Base-by-base conservation (phyloP, 768 basidiomycete genomes). In the Tricholoma terreum region DNA sequence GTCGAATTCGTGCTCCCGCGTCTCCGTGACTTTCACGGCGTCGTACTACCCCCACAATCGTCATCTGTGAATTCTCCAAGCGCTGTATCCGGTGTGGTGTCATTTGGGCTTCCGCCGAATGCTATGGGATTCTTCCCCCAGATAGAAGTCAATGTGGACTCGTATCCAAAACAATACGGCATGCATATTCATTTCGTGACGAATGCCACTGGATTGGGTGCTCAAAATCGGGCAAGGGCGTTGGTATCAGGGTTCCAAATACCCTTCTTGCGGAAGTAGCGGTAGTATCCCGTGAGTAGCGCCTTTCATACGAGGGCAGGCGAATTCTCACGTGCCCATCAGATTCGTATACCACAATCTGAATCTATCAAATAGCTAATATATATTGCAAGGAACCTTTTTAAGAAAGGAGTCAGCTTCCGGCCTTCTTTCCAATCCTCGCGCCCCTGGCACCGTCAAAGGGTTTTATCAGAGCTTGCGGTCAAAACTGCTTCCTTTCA, bases 111-210 rank as follows among this genome's bases (percentile, higher is more conserved):
- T 3, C 84, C 89, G 0, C 86, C 92, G 1, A 73, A 77, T 4
- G 93, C 95, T 0, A 88, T 99, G 82, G 85, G 81, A 6, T 80
- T 95, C 64, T 99, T 98, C 78, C 96, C 96, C 1, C 92, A 96
- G 74, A 89, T 98, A 56, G 96, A 98, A 75, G 87, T 94, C 71
- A 97, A 97, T 69, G 72, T 89, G 42, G 95, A 98, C 66, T 74
- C 90, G 27, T 99, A 98, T 69, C 92, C 94, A 5, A 84, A 83
- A 61, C 69, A 84, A 46, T 88, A 87, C 65, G 96, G 96, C 17
- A 92, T 99, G 84, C 91, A 98, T 67, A 86, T 99, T 35, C 91
- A 95, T 69, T 94, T 96, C 68, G 80, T 94, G 56, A 98, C 96
- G 19, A 93, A 89, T 67, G 90, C 91, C 4, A 77, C 79, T 45